Base-by-base conservation (phyloP, 1,284 basidiomycete species). In the Cutaneotrichosporon dermatis region DNA sequence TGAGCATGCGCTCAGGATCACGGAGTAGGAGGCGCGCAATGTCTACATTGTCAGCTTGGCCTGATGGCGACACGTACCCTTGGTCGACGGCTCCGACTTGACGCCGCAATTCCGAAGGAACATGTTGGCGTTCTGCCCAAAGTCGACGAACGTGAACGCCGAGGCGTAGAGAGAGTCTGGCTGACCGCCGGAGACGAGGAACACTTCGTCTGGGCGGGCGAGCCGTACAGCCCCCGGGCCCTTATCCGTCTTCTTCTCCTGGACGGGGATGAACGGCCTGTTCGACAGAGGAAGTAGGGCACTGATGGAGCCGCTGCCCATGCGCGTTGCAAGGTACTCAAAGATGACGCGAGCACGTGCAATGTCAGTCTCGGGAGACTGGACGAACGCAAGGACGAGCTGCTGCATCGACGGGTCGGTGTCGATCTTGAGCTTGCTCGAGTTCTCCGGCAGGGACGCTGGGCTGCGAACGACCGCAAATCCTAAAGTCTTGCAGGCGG, bases 81-180 rank as follows among this genome's bases (percentile, higher is more conserved):
- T 52, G 35, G 55, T 57, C 39, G 86, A 92, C 1, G 95, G 96
- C 70, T 95, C 90, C 54, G 85, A 86, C 70, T 87, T 88, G 15
- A 94, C 91, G 16, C 95, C 95, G 67, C 90, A 92, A 9, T 88
- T 86, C 60, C 84, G 85, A 51, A 99, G 80, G 78, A 99, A 96
- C 3, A 84, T 81, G 66, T 92, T 94, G 2, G 89, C 94, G 4
- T 82, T 81, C 0, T 83, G 73, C 0, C 94, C 95, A 75, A 95
- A 97, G 76, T 97, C 88, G 51, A 98, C 85, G 68, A 93, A 95
- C 10, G 86, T 84, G 71, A 97, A 96, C 9, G 74, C 69, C 1
- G 69, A 67, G 33, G 66, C 66, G 62, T 73, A 78, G 36, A 77
- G 59, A 4, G 65, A 61, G 12, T 58, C 65, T 0, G 64, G 66